Evolutionary conservation across 345 rosid genomes (phyloP), one percentile per base, ranked within the genome.

Genomic region (Eucalyptus sp.): DNA sequence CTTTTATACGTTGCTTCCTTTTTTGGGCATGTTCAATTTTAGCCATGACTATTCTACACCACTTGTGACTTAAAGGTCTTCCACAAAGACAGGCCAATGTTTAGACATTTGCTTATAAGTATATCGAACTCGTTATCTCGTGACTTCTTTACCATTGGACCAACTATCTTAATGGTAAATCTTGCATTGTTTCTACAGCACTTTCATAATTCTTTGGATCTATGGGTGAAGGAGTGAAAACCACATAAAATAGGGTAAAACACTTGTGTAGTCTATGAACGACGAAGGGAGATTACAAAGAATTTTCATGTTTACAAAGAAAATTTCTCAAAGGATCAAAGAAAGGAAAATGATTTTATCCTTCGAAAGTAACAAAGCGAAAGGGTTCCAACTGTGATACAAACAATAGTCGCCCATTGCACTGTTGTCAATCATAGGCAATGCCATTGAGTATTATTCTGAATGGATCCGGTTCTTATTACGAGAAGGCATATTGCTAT

Each of bases 401-500:
- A 62, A 62, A 62, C 31, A 13, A 27, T 27, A 27, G 68, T 4
- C 15, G 4, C 31, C 31, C 15, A 6, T 12, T 31, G 68, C 13
- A 7, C 13, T 13, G 7, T 4, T 12, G 16, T 29, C 29, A 27
- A 62, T 62, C 15, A 27, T 7, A 27, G 7, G 68, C 31, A 27
- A 14, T 2, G 8, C 68, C 68, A 27, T 13, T 3, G 68, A 13
- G 68, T 6, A 7, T 13, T 27, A 27, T 27, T 62, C 8, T 5
- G 13, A 58, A 58, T 58, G 2, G 5, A 58, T 58, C 24, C 29
- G 29, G 12, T 24, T 58, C 24, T 2, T 22, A 56, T 22, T 13
- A 8, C 12, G 5, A 56, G 27, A 9, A 56, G 37, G n/a, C 10
- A 0, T n/a, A n/a, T 64, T 10, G 2, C 18, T 7, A 15, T 66